Percentiles rank a stretch among this genome's conserved stretches.
phyloP scores from a whole-genome alignment of 306 rosid species.

The Geum urbanum region DNA sequence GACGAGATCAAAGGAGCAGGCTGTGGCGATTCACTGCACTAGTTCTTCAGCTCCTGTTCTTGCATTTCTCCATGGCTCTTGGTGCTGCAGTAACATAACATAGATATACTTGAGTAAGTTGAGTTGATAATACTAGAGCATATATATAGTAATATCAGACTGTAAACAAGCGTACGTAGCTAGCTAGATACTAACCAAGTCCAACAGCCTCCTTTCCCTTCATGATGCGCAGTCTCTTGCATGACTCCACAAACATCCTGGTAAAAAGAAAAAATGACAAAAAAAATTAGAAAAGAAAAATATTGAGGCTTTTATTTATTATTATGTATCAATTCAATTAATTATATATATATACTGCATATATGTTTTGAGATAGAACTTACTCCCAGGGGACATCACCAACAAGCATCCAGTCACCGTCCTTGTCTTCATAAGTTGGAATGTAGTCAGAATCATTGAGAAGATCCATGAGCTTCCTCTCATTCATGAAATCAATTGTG shows the following conservation, averaged over 20 bases:
- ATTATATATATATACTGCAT: neutral
- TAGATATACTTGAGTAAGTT: no score
- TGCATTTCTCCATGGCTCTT: slow-evolving; percentile 80
- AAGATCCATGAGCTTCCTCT: slow-evolving; percentile 82
- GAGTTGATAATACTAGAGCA: no score
- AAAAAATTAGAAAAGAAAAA: neutral
- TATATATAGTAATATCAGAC: no score
- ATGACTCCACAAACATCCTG: slow-evolving; percentile 94
- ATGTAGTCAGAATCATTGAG: slow-evolving; percentile 75
- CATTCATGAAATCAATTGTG: slow-evolving; percentile 79
- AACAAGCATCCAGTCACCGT: slow-evolving; percentile 97
- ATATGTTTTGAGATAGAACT: slow-evolving; percentile 9
- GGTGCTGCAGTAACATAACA: slow-evolving; percentile 54
- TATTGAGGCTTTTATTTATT: neutral
- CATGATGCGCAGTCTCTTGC: slow-evolving; percentile 92
- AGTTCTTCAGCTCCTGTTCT: slow-evolving; percentile 55
- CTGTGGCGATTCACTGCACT: slow-evolving; percentile 20
- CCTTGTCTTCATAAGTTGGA: slow-evolving; percentile 90
- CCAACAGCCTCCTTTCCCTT: slow-evolving; percentile 94
- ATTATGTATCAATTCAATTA: neutral
- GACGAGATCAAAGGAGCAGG: slow-evolving; percentile 43
- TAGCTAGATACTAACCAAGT: slow-evolving; percentile 51
- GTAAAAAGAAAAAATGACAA: slow-evolving; percentile 1
- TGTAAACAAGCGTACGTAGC: neutral
- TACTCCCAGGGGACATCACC: slow-evolving; percentile 99